Evolutionary conservation across 2,329 filamentous ascomycete genomes (phyloP), one percentile per base, ranked within the genome.

Genomic region (Amphichorda felina): DNA sequence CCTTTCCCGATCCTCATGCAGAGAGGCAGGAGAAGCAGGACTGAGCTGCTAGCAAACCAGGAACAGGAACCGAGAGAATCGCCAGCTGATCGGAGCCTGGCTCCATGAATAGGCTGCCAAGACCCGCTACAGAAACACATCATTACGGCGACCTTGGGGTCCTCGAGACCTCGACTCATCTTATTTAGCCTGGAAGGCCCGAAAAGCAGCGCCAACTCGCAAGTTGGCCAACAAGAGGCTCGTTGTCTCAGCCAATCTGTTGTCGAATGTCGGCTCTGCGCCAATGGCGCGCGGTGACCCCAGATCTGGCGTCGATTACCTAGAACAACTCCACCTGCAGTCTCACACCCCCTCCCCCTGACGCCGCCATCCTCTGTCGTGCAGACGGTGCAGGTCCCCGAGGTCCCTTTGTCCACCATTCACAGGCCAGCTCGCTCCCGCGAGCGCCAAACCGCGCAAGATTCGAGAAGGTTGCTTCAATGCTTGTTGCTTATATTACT

Each of bases 121-220:
- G 27, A 29, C 27, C 7, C 27, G 13, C 13, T n/a, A 7, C 15
- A 14, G 27, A 29, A 29, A 29, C 7, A 7, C 27, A 29, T 32
- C 22, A 33, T 32, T 24, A 24, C 28, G 19, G 21, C 22, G n/a
- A n/a, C n/a, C n/a, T n/a, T n/a, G n/a, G n/a, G n/a, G n/a, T n/a
- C n/a, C n/a, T n/a, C n/a, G n/a, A n/a, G n/a, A n/a, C n/a, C n/a
- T n/a, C n/a, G n/a, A n/a, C n/a, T n/a, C n/a, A n/a, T n/a, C n/a
- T n/a, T n/a, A 11, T 37, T 37, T 37, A 37, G 35, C 35, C 35
- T 37, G 35, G 30, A 37, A 37, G 35, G 35, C 26, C 35, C 35
- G 35, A 37, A 37, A 37, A 28, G 19, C 19, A 19, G 25, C 18
- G 35, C n/a, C n/a, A 24, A 6, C 21, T 10, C 6, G 21, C 21